These are phyloP conservation scores for Aspergillus bridgeri DNA, from an alignment of 495 filamentous ascomycete species.

Conservation along the genomic window DNA sequence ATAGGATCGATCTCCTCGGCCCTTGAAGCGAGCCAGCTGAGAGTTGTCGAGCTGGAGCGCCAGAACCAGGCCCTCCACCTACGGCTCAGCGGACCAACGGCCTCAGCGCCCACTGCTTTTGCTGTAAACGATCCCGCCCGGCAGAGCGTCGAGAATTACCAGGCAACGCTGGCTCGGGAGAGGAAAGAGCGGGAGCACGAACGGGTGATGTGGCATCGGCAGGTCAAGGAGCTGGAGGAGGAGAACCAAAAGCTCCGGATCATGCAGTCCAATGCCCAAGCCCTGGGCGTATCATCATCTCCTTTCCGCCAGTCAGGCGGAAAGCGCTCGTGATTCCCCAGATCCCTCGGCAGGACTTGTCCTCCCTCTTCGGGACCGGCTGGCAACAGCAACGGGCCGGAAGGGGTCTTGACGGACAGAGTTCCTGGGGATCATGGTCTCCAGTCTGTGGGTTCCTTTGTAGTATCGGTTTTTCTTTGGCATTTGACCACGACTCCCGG, in stretches of 20 bases:
- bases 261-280: slow-evolving; percentile 7
- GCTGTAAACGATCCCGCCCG: too few species aligned
- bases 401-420: neutral
- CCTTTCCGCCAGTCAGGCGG: neutral
- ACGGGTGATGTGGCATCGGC: slow-evolving; percentile 9
- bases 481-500: too few species aligned
- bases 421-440: neutral
- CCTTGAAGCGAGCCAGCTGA: slow-evolving; percentile 10
- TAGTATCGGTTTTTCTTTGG: too few species aligned
- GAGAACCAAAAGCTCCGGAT: slow-evolving; percentile 14
- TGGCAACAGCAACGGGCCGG: neutral
- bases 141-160: too few species aligned
- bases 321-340: neutral
- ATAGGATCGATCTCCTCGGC: slow-evolving; percentile 9
- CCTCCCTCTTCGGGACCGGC: neutral
- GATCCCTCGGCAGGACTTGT: neutral
- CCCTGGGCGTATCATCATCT: neutral
- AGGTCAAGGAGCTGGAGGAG: slow-evolving; percentile 12
- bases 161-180: too few species aligned
- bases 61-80: slow-evolving; percentile 7
- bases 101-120: too few species aligned
- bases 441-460: neutral
- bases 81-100: too few species aligned
- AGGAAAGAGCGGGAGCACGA: slow-evolving; percentile 10
- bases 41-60: slow-evolving; percentile 6